Evolutionary conservation across 208 protist species (phyloP).

Genomic region (Leptomonas seymouri): DNA sequence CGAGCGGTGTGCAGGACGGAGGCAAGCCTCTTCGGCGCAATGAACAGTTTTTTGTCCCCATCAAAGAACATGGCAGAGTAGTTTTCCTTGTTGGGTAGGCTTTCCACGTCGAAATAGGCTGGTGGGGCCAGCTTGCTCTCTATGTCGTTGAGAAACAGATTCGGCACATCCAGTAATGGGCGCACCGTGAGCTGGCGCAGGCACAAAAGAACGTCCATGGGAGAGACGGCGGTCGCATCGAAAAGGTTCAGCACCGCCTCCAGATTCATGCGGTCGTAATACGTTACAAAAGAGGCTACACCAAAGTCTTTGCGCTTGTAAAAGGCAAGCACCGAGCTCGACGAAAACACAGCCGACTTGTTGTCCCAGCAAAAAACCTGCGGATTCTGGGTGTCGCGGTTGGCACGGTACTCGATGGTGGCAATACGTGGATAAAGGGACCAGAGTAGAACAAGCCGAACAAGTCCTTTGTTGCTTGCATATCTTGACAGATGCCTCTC

Average conservation of each 20-base stretch:
- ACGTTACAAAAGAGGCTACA: conserved; percentile 63
- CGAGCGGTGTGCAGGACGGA: conserved; percentile 56
- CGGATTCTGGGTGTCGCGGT: conserved; percentile 43
- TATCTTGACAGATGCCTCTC: conserved; percentile 59
- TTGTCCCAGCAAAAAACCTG: conserved; percentile 87
- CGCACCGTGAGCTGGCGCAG: conserved; percentile 70
- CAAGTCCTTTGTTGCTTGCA: conserved; percentile 66
- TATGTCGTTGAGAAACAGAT: conserved; percentile 55
- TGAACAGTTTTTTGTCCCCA: conserved; percentile 82
- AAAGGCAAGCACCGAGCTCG: conserved; percentile 54
- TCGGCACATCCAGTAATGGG: conserved; percentile 53
- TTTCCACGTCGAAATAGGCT: conserved; percentile 39
- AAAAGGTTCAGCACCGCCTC: conserved; percentile 78
- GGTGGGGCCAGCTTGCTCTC: conserved; percentile 63
- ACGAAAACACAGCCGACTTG: conserved; percentile 57
- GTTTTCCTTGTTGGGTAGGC: conserved; percentile 44
- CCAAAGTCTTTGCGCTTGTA: conserved; percentile 50
- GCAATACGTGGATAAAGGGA: conserved; percentile 79
- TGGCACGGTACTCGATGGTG: conserved; percentile 74
- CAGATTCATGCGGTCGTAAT: conserved; percentile 82
- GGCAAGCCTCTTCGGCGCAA: conserved; percentile 56
- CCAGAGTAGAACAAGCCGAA: conserved; percentile 81
- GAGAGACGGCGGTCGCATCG: conserved; percentile 72
- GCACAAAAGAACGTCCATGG: conserved; percentile 74
- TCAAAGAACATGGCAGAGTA: conserved; percentile 80